Percentiles rank a stretch among this genome's conserved stretches.
Evolutionary conservation across 371 early-diverging fungal species (phyloP).

Genomic region (Umbelopsis sp.): DNA sequence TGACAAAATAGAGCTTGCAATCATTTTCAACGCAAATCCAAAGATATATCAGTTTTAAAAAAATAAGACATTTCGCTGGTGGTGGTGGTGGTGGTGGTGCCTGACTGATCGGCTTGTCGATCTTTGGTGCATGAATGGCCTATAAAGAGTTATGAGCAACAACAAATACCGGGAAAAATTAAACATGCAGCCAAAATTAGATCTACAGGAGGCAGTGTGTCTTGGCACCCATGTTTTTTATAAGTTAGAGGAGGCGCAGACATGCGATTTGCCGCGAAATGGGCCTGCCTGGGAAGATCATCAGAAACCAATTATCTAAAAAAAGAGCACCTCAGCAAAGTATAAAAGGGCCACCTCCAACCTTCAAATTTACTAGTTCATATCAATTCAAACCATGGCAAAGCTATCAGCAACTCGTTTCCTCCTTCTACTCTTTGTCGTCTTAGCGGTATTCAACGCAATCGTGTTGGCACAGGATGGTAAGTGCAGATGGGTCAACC

Average conservation of each 20-base stretch:
- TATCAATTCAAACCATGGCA: not conserved
- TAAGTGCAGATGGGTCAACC: not conserved
- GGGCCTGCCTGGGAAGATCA: too few relatives aligned
- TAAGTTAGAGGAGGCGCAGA: too few relatives aligned
- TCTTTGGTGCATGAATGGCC: not conserved
- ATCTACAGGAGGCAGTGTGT: too few relatives aligned
- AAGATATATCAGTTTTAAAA: not conserved
- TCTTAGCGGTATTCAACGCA: not conserved
- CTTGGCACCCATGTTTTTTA: too few relatives aligned
- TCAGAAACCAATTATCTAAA: too few relatives aligned
- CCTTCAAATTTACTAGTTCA: too few relatives aligned
- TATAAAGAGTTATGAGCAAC: too few relatives aligned
- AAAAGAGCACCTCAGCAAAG: not conserved
- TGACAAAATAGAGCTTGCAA: conserved; percentile 7
- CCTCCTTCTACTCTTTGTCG: not conserved
- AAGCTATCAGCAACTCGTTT: not conserved
- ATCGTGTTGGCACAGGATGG: not conserved
- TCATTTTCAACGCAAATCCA: conserved; percentile 1
- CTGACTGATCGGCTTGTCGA: not conserved
- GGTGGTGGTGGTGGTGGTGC: not conserved
- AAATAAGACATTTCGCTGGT: not conserved
- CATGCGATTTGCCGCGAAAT: too few relatives aligned
- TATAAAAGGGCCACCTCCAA: not conserved
- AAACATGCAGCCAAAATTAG: too few relatives aligned
- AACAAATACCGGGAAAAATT: too few relatives aligned